phyloP scores from a whole-genome alignment of 352 stramenopile genomes.

The Pythium vanterpoolii region DNA sequence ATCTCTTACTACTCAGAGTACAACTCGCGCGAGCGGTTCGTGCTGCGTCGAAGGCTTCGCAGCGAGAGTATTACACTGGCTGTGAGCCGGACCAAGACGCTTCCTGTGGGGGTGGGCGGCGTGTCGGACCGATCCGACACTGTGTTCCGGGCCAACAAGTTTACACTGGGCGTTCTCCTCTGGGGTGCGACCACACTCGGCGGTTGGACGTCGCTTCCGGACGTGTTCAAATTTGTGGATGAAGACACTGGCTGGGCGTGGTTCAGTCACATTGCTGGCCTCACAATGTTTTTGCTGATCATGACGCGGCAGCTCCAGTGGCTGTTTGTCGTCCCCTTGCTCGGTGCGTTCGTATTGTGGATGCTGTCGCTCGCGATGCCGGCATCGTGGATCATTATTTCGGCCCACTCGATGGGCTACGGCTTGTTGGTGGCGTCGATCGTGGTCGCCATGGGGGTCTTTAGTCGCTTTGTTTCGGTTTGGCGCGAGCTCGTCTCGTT shows the following conservation, averaged over 20 bases:
- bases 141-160: slow-evolving; percentile 48
- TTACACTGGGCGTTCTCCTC: slow-evolving; percentile 57
- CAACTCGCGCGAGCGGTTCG: slow-evolving; percentile 76
- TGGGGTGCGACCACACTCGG: slow-evolving; percentile 75
- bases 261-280: slow-evolving; percentile 80
- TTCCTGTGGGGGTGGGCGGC: slow-evolving; percentile 11
- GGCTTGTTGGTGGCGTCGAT: slow-evolving; percentile 66
- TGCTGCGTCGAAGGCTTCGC: slow-evolving; percentile 57
- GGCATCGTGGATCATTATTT: slow-evolving; percentile 80
- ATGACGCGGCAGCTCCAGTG: slow-evolving; percentile 68
- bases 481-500: slow-evolving; percentile 80
- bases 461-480: slow-evolving; percentile 73
- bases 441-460: slow-evolving; percentile 77
- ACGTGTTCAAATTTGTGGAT: slow-evolving; percentile 81
- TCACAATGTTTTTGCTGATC: slow-evolving; percentile 75
- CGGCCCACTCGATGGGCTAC: slow-evolving; percentile 75
- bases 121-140: slow-evolving; percentile 23
- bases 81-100: slow-evolving; percentile 53
- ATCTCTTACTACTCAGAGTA: slow-evolving; percentile 87
- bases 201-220: slow-evolving; percentile 73
- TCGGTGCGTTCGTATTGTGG: slow-evolving; percentile 68
- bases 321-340: slow-evolving; percentile 68
- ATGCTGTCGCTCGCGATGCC: slow-evolving; percentile 77
- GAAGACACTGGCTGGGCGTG: slow-evolving; percentile 81
- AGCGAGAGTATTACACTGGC: slow-evolving; percentile 78